Percentiles rank a stretch among this genome's conserved stretches.
Evolutionary conservation across 495 filamentous ascomycete genomes (phyloP).

Genomic region (Tetracladium marchalianum): DNA sequence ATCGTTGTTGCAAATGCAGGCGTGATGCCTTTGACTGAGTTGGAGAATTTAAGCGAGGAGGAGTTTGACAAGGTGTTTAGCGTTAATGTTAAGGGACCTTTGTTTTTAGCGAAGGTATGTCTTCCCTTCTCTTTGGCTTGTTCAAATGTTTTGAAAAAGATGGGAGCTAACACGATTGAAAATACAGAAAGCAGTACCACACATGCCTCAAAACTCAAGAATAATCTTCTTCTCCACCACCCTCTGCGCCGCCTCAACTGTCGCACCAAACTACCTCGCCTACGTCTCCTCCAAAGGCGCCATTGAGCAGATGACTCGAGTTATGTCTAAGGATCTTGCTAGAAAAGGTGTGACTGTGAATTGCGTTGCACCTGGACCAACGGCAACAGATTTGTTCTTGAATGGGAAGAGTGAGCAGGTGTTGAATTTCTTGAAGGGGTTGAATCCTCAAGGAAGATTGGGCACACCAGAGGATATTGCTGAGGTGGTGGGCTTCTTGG

Average conservation of each 20-base stretch:
- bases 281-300: conserved; percentile 59
- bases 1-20: conserved; percentile 55
- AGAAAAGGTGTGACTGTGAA: conserved; percentile 54
- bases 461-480: conserved; percentile 57
- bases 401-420: conserved; percentile 50
- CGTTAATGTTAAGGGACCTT: conserved; percentile 60
- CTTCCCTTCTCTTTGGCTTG: background rate
- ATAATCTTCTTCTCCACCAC: conserved; percentile 54
- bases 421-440: conserved; percentile 38
- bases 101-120: conserved; percentile 50
- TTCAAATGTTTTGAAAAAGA: background rate
- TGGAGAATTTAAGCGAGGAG: conserved; percentile 47
- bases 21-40: conserved; percentile 38
- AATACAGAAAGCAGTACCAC: conserved; percentile 44
- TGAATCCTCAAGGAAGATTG: conserved; percentile 44
- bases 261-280: conserved; percentile 50
- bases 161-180: background rate
- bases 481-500: conserved; percentile 42
- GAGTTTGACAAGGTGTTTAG: conserved; percentile 46
- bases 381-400: conserved; percentile 55
- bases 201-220: conserved; percentile 46
- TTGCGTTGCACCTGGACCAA: conserved; percentile 54
- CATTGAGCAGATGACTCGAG: conserved; percentile 58
- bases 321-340: conserved; percentile 55
- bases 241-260: conserved; percentile 30